Conservation (phyloP, 2,329 filamentous ascomycete species). For the Colletotrichum shisoi region DNA sequence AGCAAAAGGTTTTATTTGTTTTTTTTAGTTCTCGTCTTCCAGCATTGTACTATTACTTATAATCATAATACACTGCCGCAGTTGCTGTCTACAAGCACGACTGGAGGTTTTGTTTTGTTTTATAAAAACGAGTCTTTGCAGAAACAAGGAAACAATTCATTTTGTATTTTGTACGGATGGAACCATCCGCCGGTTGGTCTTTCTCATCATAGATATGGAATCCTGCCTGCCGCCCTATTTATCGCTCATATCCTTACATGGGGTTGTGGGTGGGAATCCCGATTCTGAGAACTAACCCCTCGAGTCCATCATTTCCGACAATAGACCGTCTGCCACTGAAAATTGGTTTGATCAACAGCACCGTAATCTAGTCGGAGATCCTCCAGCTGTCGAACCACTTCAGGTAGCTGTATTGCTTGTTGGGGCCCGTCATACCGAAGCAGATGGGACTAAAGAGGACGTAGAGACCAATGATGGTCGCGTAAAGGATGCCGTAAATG, state of each 20-base stretch:
- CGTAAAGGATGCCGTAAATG: slow-evolving; percentile 79
- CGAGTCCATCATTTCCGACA: slow-evolving; percentile 6
- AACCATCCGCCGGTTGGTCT: slow-evolving; percentile 13
- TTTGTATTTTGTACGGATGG: slow-evolving; percentile 35
- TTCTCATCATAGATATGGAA: slow-evolving; percentile 12
- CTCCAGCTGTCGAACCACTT: slow-evolving; percentile 93
- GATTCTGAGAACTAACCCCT: not conserved
- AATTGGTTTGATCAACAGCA: not conserved
- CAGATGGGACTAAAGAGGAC: slow-evolving; percentile 90
- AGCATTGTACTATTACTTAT: slow-evolving; percentile 31
- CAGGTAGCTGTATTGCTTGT: slow-evolving; percentile 85
- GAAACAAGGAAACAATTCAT: slow-evolving; percentile 35
- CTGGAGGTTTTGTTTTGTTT: too few relatives aligned
- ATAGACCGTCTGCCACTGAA: not conserved
- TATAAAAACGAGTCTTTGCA: not conserved
- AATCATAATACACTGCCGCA: slow-evolving; percentile 33
- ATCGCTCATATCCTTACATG: slow-evolving; percentile 26
- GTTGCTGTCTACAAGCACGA: not conserved
- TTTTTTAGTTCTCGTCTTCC: slow-evolving; percentile 26
- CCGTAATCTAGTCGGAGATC: slow-evolving; percentile 67
- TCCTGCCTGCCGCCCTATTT: slow-evolving; percentile 5
- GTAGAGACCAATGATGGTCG: slow-evolving; percentile 79
- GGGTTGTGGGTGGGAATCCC: slow-evolving; percentile 22
- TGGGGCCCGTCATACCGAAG: slow-evolving; percentile 91
- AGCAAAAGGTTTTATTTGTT: slow-evolving; percentile 30